phyloP scores from a whole-genome alignment of 805 yeast genomes.

The Saturnispora zaruensis region DNA sequence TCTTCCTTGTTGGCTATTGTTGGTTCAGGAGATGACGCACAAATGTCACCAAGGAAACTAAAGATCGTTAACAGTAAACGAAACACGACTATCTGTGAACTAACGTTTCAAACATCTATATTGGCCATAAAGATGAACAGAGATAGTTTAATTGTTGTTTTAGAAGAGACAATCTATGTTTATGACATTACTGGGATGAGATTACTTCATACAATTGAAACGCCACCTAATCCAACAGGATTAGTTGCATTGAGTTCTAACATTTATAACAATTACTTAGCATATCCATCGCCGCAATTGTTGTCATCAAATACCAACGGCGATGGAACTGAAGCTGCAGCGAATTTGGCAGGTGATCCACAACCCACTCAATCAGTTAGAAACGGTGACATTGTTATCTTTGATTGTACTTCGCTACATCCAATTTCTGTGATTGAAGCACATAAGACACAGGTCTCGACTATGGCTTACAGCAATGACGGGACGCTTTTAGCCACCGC shows the following conservation, averaged over 20 bases:
- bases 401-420: conserved; percentile 66
- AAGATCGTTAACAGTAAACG: conserved; percentile 75
- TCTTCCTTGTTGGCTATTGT: conserved; percentile 82
- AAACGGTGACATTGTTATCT: conserved; percentile 73
- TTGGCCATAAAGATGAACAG: conserved; percentile 74
- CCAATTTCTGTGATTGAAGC: conserved; percentile 87
- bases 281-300: conserved; percentile 73
- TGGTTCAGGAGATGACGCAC: conserved; percentile 69
- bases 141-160: conserved; percentile 70
- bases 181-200: conserved; percentile 89
- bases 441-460: conserved; percentile 72
- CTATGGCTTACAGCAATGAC: conserved; percentile 61
- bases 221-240: conserved; percentile 50
- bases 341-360: background rate
- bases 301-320: conserved; percentile 17
- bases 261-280: conserved; percentile 46
- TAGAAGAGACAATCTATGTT: conserved; percentile 76
- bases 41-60: conserved; percentile 73
- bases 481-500: conserved; percentile 87
- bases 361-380: conserved; percentile 16
- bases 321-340: background rate
- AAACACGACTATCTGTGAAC: conserved; percentile 68
- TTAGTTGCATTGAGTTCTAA: conserved; percentile 53
- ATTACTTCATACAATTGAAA: conserved; percentile 65
- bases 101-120: conserved; percentile 78